A percentile compares a stretch with the other conserved stretches of the same genome.
Conservation (phyloP, 2,329 filamentous ascomycete genomes). For the Xylariales sp. region DNA sequence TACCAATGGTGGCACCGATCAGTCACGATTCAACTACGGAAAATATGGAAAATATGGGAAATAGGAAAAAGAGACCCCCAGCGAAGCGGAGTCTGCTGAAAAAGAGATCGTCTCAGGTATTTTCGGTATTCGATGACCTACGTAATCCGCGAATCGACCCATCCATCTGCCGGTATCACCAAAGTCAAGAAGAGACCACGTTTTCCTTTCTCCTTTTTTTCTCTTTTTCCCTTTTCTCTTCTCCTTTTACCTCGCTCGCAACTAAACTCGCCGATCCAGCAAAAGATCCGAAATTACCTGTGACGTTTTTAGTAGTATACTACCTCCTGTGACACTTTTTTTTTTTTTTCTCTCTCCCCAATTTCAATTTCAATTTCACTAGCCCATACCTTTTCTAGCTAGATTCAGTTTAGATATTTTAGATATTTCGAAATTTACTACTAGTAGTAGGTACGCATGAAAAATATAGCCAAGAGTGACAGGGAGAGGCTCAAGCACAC, state of each 20-base stretch:
- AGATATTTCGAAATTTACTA: neutral
- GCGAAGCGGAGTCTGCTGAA: conserved; percentile 16
- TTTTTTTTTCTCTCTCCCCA: no score
- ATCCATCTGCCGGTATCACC: neutral
- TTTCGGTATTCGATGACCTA: conserved; percentile 11
- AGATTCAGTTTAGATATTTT: conserved; percentile 6
- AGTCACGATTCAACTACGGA: neutral
- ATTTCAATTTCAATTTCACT: no score
- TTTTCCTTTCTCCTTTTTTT: neutral
- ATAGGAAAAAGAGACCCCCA: neutral
- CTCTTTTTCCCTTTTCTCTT: neutral
- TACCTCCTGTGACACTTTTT: conserved; percentile 1
- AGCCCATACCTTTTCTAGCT: conserved; percentile 19
- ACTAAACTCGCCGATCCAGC: neutral
- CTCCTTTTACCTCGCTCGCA: no score
- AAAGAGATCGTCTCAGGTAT: conserved; percentile 28
- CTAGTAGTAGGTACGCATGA: neutral
- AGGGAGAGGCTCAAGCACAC: conserved; percentile 12
- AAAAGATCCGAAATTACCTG: conserved; percentile 14
- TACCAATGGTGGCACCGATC: conserved; percentile 6
- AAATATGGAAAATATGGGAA: no score
- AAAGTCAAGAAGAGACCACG: neutral
- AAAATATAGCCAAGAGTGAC: conserved; percentile 21
- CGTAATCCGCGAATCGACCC: neutral
- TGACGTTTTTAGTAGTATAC: conserved; percentile 16